Conservation (phyloP, 768 basidiomycete genomes). For the Suillus subaureus region DNA sequence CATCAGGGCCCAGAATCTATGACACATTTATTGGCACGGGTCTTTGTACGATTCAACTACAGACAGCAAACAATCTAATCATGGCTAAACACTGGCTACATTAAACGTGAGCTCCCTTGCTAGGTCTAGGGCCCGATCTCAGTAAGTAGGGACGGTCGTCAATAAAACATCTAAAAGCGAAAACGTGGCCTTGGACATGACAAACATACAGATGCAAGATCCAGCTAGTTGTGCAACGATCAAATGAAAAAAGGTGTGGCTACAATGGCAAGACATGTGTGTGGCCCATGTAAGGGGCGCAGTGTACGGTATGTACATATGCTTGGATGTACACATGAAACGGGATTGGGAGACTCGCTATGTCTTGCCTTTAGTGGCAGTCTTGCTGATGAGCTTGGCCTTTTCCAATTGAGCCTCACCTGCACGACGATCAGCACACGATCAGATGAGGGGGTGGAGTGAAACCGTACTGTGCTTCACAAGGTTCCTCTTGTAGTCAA, state of each 20-base stretch:
- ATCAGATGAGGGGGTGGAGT: conserved; percentile 11
- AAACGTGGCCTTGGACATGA: background rate
- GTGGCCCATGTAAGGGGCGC: conserved; percentile 10
- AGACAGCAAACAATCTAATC: background rate
- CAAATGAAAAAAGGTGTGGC: conserved; percentile 5
- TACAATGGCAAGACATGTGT: conserved; percentile 6
- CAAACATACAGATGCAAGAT: conserved; percentile 8
- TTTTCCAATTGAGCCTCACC: conserved; percentile 89
- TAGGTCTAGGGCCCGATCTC: background rate
- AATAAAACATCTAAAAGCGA: conserved; percentile 5
- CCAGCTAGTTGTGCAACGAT: conserved; percentile 10
- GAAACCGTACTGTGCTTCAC: conserved; percentile 69
- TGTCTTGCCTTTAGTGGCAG: conserved; percentile 67
- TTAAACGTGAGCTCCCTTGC: background rate
- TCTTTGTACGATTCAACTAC: background rate
- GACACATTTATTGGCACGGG: background rate
- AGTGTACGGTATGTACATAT: conserved; percentile 2
- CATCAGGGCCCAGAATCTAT: background rate
- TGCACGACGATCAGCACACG: conserved; percentile 27
- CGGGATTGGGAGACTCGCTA: conserved; percentile 27
- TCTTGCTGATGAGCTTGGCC: conserved; percentile 91
- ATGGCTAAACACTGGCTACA: background rate
- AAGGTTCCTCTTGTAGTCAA: conserved; percentile 91
- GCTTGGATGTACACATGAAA: background rate
- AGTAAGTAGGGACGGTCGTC: background rate